Percentiles rank a stretch among this genome's conserved stretches.
Conservation (phyloP, 106 monocot species). For the Allium cepa region DNA sequence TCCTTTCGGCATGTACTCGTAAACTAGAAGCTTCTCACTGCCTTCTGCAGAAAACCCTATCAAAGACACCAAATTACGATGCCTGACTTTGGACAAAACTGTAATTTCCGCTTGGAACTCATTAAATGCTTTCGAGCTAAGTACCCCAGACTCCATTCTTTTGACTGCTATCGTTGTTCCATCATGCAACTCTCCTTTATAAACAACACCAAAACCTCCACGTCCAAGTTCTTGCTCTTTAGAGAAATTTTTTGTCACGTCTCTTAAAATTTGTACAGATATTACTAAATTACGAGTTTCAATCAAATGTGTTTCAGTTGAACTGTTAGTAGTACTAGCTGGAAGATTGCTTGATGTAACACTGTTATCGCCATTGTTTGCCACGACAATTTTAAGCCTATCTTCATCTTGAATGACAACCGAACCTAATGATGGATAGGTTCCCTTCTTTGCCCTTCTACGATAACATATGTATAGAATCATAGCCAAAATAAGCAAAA, state of each 20-base stretch:
- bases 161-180: slow-evolving; percentile 55
- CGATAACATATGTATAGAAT: slow-evolving; percentile 9
- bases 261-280: slow-evolving; percentile 33
- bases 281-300: slow-evolving; percentile 36
- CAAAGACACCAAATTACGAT: slow-evolving; percentile 50
- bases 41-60: slow-evolving; percentile 50
- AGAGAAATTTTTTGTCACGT: slow-evolving; percentile 37
- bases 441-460: slow-evolving; percentile 7
- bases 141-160: slow-evolving; percentile 36
- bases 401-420: slow-evolving; percentile 47
- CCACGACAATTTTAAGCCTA: slow-evolving; percentile 29
- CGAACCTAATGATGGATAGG: slow-evolving; percentile 13
- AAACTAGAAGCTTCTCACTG: slow-evolving; percentile 48
- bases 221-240: slow-evolving; percentile 50
- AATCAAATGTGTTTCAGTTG: slow-evolving; percentile 23
- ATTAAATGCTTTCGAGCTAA: slow-evolving; percentile 24
- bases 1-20: slow-evolving; percentile 63
- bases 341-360: slow-evolving; percentile 15
- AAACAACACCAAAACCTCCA: slow-evolving; percentile 62
- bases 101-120: slow-evolving; percentile 61
- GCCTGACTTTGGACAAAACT: slow-evolving; percentile 56
- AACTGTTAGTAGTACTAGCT: slow-evolving; percentile 5
- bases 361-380: slow-evolving; percentile 16
- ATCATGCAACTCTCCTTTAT: slow-evolving; percentile 51
- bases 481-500: slow-evolving; percentile 10